These are phyloP conservation scores for Raphanus hybrid DNA, from an alignment of 441 rosid genomes.

Conservation along the genomic window DNA sequence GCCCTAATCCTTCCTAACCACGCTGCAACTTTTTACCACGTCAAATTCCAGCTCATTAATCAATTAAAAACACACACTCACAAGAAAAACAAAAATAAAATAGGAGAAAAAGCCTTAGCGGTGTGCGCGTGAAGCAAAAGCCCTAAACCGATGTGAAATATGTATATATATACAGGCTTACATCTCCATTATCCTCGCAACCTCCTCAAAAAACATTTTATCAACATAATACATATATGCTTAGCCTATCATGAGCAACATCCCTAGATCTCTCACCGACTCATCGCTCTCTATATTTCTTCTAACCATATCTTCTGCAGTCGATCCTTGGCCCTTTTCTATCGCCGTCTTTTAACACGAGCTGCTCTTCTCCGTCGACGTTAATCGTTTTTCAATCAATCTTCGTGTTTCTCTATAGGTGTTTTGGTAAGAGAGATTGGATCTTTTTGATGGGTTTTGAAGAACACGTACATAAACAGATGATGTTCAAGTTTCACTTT, in stretches of 20 bases:
- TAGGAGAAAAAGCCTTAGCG: slow-evolving; percentile 15
- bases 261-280: slow-evolving; percentile 77
- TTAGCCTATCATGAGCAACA: slow-evolving; percentile 77
- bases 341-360: slow-evolving; percentile 42
- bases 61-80: neutral
- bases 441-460: slow-evolving; percentile 51
- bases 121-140: slow-evolving; percentile 34
- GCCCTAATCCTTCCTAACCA: slow-evolving; percentile 7
- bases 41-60: slow-evolving; percentile 29
- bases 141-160: slow-evolving; percentile 3
- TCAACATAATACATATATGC: slow-evolving; percentile 13
- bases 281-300: slow-evolving; percentile 71
- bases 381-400: slow-evolving; percentile 10
- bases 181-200: neutral
- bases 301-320: slow-evolving; percentile 75
- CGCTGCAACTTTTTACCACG: slow-evolving; percentile 32
- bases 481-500: slow-evolving; percentile 46
- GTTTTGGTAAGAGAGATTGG: slow-evolving; percentile 19
- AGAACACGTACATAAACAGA: slow-evolving; percentile 32
- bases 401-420: slow-evolving; percentile 20
- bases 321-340: slow-evolving; percentile 85
- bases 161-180: neutral
- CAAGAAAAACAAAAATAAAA: neutral
- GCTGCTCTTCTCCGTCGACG: neutral
- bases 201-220: slow-evolving; percentile 12